Evolutionary conservation across 768 basidiomycete genomes (phyloP).

Genomic region (Macrolepiota fuliginosa): DNA sequence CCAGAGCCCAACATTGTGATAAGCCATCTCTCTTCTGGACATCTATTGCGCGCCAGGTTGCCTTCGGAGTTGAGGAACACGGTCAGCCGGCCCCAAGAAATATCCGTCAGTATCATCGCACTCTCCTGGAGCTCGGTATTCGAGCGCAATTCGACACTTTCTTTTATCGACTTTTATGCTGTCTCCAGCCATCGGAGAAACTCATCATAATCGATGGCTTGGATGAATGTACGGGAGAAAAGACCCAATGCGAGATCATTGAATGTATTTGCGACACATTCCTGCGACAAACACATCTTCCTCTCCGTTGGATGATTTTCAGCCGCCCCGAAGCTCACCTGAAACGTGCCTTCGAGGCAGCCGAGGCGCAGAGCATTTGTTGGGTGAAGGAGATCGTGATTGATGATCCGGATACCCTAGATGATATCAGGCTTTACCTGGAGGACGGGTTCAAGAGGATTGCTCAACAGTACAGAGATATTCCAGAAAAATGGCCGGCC

Average conservation of each 20-base stretch:
- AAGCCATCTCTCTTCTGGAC: no score
- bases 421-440: neutral
- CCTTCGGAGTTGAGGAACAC: no score
- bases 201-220: slow-evolving; percentile 3
- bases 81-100: no score
- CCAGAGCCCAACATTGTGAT: no score
- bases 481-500: neutral
- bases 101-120: no score
- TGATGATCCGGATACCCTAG: neutral
- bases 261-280: neutral
- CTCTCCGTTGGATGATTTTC: slow-evolving; percentile 5
- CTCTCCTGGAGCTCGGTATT: no score
- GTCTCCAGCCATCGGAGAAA: no score
- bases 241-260: slow-evolving; percentile 6
- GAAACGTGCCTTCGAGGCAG: neutral
- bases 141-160: no score
- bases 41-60: no score
- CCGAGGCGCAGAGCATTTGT: neutral
- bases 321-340: slow-evolving; percentile 13
- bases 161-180: no score
- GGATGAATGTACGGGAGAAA: slow-evolving; percentile 14
- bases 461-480: neutral
- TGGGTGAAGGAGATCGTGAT: neutral
- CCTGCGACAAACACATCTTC: neutral
- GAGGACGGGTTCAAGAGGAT: neutral